These are phyloP conservation scores for Phlyctochytrium bullatum DNA, from an alignment of 192 early-diverging fungal species.

Conservation along the genomic window DNA sequence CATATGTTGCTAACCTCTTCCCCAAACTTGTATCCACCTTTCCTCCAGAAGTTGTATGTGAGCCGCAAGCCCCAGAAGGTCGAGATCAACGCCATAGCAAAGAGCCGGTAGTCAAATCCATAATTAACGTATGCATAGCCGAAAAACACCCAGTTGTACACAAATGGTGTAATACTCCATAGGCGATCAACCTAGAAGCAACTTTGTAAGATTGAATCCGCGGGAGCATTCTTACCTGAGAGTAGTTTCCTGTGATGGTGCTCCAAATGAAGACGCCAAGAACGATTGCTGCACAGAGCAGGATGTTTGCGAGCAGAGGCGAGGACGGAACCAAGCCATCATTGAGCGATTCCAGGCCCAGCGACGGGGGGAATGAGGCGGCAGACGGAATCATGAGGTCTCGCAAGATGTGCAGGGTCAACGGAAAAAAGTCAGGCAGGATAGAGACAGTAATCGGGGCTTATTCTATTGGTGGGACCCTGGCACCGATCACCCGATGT, in stretches of 20 bases:
- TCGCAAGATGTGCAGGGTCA: too few relatives aligned
- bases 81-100: conserved; percentile 46
- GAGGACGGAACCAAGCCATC: conserved; percentile 4
- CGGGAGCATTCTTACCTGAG: not conserved
- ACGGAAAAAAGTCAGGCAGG: too few relatives aligned
- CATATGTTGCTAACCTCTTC: conserved; percentile 13
- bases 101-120: conserved; percentile 33
- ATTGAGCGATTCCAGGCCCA: not conserved
- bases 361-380: conserved; percentile 2
- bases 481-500: too few relatives aligned
- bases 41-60: conserved; percentile 75
- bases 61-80: conserved; percentile 70
- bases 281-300: conserved; percentile 2
- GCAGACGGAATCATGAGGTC: too few relatives aligned
- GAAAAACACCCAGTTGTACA: conserved; percentile 57
- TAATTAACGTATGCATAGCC: conserved; percentile 26
- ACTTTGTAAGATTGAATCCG: too few relatives aligned
- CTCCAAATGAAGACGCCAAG: conserved; percentile 5
- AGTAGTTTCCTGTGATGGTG: conserved; percentile 16
- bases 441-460: too few relatives aligned
- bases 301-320: conserved; percentile 1
- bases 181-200: conserved; percentile 65
- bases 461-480: too few relatives aligned
- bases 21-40: conserved; percentile 33
- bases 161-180: conserved; percentile 71